A percentile compares a stretch with the other conserved stretches of the same genome.
Evolutionary conservation across 495 filamentous ascomycete genomes (phyloP).

Genomic region (Immersiella caudata): DNA sequence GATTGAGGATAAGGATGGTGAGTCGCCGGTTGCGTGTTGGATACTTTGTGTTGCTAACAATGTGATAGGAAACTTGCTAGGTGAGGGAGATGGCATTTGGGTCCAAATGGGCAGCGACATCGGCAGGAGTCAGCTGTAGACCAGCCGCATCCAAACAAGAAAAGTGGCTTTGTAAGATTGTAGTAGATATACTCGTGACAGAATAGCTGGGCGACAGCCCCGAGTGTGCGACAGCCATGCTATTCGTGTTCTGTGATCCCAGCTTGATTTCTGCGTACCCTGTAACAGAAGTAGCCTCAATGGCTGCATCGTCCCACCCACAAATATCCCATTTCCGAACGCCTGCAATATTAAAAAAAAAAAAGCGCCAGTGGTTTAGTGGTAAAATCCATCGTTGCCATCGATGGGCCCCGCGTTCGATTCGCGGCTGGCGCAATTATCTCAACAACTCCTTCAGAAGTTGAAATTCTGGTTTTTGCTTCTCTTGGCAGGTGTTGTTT

Average conservation of each 20-base stretch:
- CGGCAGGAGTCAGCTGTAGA: slow-evolving; percentile 23
- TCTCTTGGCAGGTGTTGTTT: not conserved
- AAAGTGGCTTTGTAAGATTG: not conserved
- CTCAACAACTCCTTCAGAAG: not conserved
- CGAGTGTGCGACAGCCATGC: too few relatives aligned
- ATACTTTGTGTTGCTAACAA: not conserved
- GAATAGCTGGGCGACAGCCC: not conserved
- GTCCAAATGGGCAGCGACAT: slow-evolving; percentile 17
- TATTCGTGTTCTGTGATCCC: too few relatives aligned
- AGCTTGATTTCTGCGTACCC: not conserved
- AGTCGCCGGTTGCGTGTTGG: not conserved
- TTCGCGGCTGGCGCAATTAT: slow-evolving; percentile 43
- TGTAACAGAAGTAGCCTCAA: not conserved
- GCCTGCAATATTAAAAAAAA: not conserved
- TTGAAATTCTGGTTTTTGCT: not conserved
- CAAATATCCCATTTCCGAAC: not conserved
- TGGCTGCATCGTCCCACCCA: not conserved
- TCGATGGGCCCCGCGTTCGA: slow-evolving; percentile 59
- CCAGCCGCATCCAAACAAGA: not conserved
- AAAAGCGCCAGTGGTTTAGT: slow-evolving; percentile 19
- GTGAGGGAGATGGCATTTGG: slow-evolving; percentile 26
- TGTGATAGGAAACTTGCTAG: slow-evolving; percentile 24
- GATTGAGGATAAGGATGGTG: slow-evolving; percentile 33
- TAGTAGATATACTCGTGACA: not conserved
- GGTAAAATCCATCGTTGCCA: slow-evolving; percentile 23